These are phyloP conservation scores for Heliosperma pusillum DNA, from an alignment of 148 eudicot genomes.

Conservation along the genomic window DNA sequence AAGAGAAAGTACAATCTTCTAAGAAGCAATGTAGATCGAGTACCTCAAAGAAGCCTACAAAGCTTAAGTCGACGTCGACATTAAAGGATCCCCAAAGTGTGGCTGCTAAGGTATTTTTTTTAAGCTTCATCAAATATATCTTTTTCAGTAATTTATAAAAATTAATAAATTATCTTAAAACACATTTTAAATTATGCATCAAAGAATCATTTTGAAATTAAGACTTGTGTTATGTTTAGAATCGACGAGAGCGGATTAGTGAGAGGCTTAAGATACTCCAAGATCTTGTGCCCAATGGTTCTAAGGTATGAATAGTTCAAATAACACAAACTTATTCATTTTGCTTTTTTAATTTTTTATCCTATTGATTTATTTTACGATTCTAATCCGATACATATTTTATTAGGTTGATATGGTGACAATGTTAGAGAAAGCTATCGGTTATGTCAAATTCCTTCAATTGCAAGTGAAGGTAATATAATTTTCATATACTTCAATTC, in stretches of 20 bases:
- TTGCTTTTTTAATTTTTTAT: no score
- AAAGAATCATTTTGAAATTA: no score
- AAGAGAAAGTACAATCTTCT: conserved; percentile 48
- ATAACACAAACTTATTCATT: background rate
- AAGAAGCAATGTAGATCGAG: conserved; percentile 60
- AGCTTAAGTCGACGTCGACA: conserved; percentile 44
- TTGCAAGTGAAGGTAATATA: conserved; percentile 80
- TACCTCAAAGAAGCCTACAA: conserved; percentile 47
- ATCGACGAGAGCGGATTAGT: conserved; percentile 89
- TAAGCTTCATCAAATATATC: background rate
- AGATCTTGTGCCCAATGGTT: conserved; percentile 95
- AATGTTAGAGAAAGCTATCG: conserved; percentile 91
- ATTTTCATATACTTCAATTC: background rate
- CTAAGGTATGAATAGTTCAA: conserved; percentile 52
- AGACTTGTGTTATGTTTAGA: conserved; percentile 30
- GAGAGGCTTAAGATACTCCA: conserved; percentile 84
- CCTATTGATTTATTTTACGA: background rate
- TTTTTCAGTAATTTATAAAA: no score
- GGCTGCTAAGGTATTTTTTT: conserved; percentile 76
- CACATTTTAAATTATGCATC: no score
- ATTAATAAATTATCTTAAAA: no score
- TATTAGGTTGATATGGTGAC: conserved; percentile 93
- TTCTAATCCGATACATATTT: background rate
- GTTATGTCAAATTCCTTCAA: conserved; percentile 96
- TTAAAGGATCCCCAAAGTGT: conserved; percentile 87